These are phyloP conservation scores for Linanthus parryae DNA, from an alignment of 148 eudicot genomes.

Conservation along the genomic window DNA sequence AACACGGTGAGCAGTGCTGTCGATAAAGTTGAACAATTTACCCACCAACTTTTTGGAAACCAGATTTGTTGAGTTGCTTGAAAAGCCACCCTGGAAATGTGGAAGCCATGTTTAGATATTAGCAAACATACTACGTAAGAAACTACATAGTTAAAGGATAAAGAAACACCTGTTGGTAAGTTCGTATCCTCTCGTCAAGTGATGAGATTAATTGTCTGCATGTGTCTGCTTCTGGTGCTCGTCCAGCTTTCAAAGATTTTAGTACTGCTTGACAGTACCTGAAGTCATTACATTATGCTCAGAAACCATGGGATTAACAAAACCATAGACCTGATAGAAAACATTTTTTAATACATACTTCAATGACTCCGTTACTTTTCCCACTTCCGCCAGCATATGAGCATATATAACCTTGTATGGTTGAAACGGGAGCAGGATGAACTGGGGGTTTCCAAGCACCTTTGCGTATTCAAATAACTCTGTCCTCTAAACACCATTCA, in stretches of 20 bases:
- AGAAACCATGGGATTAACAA: slow-evolving; percentile 11
- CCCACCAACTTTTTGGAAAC: slow-evolving; percentile 71
- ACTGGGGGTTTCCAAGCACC: slow-evolving; percentile 84
- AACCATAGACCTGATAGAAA: slow-evolving; percentile 1
- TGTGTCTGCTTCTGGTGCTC: slow-evolving; percentile 66
- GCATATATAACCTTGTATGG: slow-evolving; percentile 85
- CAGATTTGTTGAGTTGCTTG: slow-evolving; percentile 52
- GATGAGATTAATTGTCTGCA: slow-evolving; percentile 60
- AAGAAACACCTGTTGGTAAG: slow-evolving; percentile 64
- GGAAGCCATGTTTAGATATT: slow-evolving; percentile 3
- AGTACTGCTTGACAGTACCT: slow-evolving; percentile 78
- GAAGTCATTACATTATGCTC: slow-evolving; percentile 19
- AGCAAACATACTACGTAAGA: neutral
- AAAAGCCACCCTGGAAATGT: slow-evolving; percentile 70
- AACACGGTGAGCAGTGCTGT: slow-evolving; percentile 81
- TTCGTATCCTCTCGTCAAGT: slow-evolving; percentile 73
- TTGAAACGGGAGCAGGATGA: slow-evolving; percentile 67
- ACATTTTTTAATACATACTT: slow-evolving; percentile 44
- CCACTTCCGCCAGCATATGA: slow-evolving; percentile 88
- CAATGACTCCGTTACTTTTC: slow-evolving; percentile 70
- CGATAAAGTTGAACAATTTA: slow-evolving; percentile 68
- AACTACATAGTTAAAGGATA: neutral
- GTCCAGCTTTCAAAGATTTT: slow-evolving; percentile 66
- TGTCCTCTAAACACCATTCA: no score
- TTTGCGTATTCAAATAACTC: slow-evolving; percentile 83